These are phyloP conservation scores for Epichloe bromicola DNA, from an alignment of 2,329 filamentous ascomycete genomes.

Conservation along the genomic window DNA sequence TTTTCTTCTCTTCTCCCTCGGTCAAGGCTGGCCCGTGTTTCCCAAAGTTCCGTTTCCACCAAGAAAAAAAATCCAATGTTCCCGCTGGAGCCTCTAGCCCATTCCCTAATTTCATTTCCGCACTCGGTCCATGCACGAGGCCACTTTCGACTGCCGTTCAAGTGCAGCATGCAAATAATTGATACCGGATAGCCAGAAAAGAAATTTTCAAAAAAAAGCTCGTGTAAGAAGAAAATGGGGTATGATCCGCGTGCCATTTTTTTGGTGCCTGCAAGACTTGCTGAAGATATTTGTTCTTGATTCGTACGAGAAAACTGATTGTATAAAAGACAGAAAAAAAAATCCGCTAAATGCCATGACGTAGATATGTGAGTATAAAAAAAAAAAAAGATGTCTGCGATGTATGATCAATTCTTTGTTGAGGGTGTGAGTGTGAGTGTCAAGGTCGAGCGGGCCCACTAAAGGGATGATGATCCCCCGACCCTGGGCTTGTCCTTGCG, in stretches of 20 bases:
- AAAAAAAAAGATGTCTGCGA: background rate
- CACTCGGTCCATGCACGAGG: constrained; percentile 7
- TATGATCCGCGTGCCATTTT: constrained; percentile 26
- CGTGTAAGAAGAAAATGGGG: constrained; percentile 14
- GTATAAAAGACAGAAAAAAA: constrained; percentile 10
- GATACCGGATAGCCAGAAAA: constrained; percentile 9
- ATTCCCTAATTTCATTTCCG: constrained; percentile 6
- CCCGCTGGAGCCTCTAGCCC: background rate
- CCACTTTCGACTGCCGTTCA: constrained; percentile 6
- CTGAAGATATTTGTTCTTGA: constrained; percentile 16
- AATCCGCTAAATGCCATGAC: constrained; percentile 35
- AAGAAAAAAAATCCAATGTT: constrained; percentile 6
- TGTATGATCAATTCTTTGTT: background rate
- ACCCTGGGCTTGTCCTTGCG: background rate
- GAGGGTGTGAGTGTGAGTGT: background rate
- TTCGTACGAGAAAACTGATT: constrained; percentile 11
- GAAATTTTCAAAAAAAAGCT: constrained; percentile 12
- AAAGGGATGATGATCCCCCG: background rate
- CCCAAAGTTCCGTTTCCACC: constrained; percentile 15
- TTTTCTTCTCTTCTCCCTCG: background rate
- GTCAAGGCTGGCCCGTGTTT: constrained; percentile 16
- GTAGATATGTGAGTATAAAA: constrained; percentile 15
- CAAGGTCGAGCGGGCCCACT: constrained; percentile 4
- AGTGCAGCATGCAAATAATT: constrained; percentile 13
- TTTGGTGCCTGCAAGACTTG: constrained; percentile 26